Evolutionary conservation across 2,329 filamentous ascomycete species (phyloP), one percentile per base, ranked within the genome.

Genomic region (Arthrinium phaeospermum): DNA sequence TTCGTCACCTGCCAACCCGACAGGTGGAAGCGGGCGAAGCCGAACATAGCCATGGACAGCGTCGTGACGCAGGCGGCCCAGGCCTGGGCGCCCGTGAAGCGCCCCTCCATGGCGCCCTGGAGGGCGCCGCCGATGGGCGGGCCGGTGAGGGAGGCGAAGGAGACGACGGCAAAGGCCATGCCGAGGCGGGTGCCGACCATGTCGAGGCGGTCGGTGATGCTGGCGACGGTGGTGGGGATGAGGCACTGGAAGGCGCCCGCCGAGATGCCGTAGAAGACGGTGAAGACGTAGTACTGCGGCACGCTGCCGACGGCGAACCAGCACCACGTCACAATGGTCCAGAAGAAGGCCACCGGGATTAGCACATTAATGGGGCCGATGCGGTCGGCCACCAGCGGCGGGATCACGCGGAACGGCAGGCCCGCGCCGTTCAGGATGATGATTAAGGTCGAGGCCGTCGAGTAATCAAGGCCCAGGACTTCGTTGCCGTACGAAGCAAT

Each of bases 341-440:
- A 83, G 0, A 78, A 61, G 0, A 76, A 71, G 3, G 75, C 73
- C 0, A 82, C 74, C 0, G 78, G 77, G 8, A 78, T 73, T 41
- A 83, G 79, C 2, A 82, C 78, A 49, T 83, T 84, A 1, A 85
- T 61, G 0, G 81, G 79, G 0, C 83, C 83, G 27, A 83, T 74
- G 22, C 77, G 76, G 71, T 83, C 82, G 0, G 83, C 81, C 4
- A 83, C 47, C 5, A 84, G 75, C 0, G 82, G 82, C 1, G 81
- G 77, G 14, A 83, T 67, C 19, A 84, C 76, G n/a, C 83, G 80
- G 49, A 81, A 80, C 5, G 83, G 77, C 22, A 84, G 75, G 8
- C 83, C 83, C 3, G 81, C 81, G 10, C 81, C 83, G 72, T 85
- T 85, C 74, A 85, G 78, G 14, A 84, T 77, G 8, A 83, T 82